phyloP scores from a whole-genome alignment of 352 stramenopile genomes.

The Plasmopara halstedii region DNA sequence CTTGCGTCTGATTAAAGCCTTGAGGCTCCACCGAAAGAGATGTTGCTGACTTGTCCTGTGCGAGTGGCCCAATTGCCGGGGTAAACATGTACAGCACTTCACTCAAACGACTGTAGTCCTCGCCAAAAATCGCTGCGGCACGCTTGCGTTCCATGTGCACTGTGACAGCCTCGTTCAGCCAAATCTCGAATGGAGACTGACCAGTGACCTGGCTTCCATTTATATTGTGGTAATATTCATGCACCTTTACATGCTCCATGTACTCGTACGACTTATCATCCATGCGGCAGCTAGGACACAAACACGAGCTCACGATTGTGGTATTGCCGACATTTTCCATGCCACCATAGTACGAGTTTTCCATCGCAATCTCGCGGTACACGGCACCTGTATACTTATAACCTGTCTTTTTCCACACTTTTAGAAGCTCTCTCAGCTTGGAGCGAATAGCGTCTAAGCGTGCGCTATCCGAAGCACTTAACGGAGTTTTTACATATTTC shows the following conservation, averaged over 20 bases:
- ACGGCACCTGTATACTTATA: slow-evolving; percentile 80
- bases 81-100: slow-evolving; percentile 73
- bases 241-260: slow-evolving; percentile 78
- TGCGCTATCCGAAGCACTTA: slow-evolving; percentile 33
- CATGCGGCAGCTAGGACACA: slow-evolving; percentile 70
- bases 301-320: slow-evolving; percentile 65
- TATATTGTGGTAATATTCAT: slow-evolving; percentile 84
- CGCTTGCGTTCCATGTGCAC: slow-evolving; percentile 78
- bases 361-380: slow-evolving; percentile 77
- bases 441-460: slow-evolving; percentile 41
- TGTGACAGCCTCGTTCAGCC: slow-evolving; percentile 74
- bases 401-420: slow-evolving; percentile 67
- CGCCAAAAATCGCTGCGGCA: slow-evolving; percentile 49
- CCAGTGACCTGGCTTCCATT: slow-evolving; percentile 75
- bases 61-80: slow-evolving; percentile 56
- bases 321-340: slow-evolving; percentile 83
- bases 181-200: slow-evolving; percentile 76
- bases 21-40: slow-evolving; percentile 63
- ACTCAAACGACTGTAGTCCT: slow-evolving; percentile 63
- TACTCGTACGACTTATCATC: slow-evolving; percentile 72
- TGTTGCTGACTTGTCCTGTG: slow-evolving; percentile 59
- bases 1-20: slow-evolving; percentile 74
- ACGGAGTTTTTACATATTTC: slow-evolving; percentile 33
- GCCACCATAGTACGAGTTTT: slow-evolving; percentile 77
- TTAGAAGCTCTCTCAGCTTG: slow-evolving; percentile 55